phyloP scores from a whole-genome alignment of 805 yeast species.

The Candida railenensis region DNA sequence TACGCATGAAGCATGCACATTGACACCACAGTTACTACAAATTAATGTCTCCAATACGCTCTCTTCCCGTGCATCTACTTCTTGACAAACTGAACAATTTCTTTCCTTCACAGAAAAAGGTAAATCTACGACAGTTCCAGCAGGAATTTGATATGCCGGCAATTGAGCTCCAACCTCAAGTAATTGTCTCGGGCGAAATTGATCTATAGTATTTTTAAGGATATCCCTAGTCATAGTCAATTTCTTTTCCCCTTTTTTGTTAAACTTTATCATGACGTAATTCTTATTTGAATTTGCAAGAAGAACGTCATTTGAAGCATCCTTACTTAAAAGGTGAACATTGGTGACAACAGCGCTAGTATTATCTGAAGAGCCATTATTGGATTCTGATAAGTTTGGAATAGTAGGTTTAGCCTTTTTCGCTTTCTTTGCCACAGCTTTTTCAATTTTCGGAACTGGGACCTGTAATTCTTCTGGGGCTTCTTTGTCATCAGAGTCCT shows the following conservation, averaged over 20 bases:
- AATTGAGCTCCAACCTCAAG: conserved; percentile 24
- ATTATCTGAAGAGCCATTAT: not conserved
- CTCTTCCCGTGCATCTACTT: conserved; percentile 24
- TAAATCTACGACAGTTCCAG: conserved; percentile 10
- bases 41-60: conserved; percentile 39
- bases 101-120: conserved; percentile 25
- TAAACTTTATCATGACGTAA: conserved; percentile 16
- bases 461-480: no score
- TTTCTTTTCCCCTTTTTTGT: conserved; percentile 19
- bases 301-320: conserved; percentile 8
- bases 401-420: conserved; percentile 1
- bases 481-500: conserved; percentile 10
- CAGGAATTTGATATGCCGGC: conserved; percentile 13
- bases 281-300: conserved; percentile 22
- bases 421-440: conserved; percentile 7
- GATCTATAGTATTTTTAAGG: conserved; percentile 9
- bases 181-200: conserved; percentile 22
- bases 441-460: conserved; percentile 10
- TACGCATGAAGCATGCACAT: conserved; percentile 70
- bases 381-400: not conserved
- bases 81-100: conserved; percentile 61
- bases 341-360: not conserved
- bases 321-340: not conserved
- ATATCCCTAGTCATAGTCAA: conserved; percentile 13
- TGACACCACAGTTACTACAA: conserved; percentile 67